Evolutionary conservation across 2,329 filamentous ascomycete species (phyloP).

Genomic region (Aspergillus brunneoviolaceus): DNA sequence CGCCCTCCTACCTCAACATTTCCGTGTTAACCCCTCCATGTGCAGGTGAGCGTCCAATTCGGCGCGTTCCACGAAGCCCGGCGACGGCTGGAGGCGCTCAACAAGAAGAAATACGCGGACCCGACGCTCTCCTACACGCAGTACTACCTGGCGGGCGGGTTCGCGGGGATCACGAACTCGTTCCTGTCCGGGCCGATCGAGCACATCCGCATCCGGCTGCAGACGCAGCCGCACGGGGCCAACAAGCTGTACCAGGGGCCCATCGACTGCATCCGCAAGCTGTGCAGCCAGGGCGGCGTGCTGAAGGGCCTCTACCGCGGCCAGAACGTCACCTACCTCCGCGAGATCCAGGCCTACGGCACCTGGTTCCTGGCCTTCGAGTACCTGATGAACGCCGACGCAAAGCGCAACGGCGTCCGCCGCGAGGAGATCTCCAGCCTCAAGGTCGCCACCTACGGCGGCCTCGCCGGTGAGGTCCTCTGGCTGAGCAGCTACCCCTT

Average conservation of each 20-base stretch:
- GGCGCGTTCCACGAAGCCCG: slow-evolving; percentile 93
- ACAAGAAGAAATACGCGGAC: slow-evolving; percentile 51
- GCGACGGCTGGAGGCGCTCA: slow-evolving; percentile 76
- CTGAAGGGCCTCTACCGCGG: slow-evolving; percentile 80
- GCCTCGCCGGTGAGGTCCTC: slow-evolving; percentile 86
- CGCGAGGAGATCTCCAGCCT: slow-evolving; percentile 75
- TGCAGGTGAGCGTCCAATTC: slow-evolving; percentile 83
- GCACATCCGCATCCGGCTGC: slow-evolving; percentile 91
- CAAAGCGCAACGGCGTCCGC: slow-evolving; percentile 69
- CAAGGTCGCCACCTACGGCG: slow-evolving; percentile 91
- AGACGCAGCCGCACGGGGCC: slow-evolving; percentile 90
- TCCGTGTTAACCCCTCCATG: not conserved
- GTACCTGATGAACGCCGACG: slow-evolving; percentile 92
- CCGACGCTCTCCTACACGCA: slow-evolving; percentile 70
- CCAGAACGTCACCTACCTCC: slow-evolving; percentile 76
- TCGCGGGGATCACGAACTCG: slow-evolving; percentile 88
- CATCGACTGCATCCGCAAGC: slow-evolving; percentile 84
- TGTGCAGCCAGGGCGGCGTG: slow-evolving; percentile 68
- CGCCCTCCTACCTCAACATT: not conserved
- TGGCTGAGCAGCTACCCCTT: slow-evolving; percentile 95
- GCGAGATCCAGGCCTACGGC: slow-evolving; percentile 93
- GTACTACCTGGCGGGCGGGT: slow-evolving; percentile 88
- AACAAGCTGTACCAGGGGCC: slow-evolving; percentile 78
- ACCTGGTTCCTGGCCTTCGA: slow-evolving; percentile 95
- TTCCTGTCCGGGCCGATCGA: slow-evolving; percentile 89